Base-by-base conservation (phyloP, 129 eudicot genomes). In the Tagetes patula region DNA sequence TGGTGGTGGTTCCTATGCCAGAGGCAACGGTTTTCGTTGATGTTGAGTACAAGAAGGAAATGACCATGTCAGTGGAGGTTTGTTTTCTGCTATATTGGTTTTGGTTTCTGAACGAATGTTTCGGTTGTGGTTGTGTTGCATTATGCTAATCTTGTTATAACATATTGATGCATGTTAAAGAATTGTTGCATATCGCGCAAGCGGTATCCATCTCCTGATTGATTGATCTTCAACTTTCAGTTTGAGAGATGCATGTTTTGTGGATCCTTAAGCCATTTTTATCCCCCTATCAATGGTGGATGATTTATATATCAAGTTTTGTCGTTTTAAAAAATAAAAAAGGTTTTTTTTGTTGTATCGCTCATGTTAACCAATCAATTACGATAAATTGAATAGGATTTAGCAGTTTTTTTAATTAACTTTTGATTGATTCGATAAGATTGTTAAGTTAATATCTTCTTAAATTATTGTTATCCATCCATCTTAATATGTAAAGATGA, bases 11-110 rank as follows among this genome's bases (percentile, higher is more conserved):
- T 49, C 77, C n/a, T 78, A 70, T 52, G 76, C 60, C 3, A 71
- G 84, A 75, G 84, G 87, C 84, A 89, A 85, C 47, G 96, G 91
- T 67, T 79, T 67, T 67, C 88, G 89, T 63, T 74, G 42, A 20
- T 20, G 27, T 20, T 20, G 27, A 20, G 27, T 20, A 20, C 27
- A 20, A 20, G 27, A 20, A 20, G 27, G 27, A 14, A 31, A 7
- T 5, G 49, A 8, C 38, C 48, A 38, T 11, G 55, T 55, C 33
- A 59, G 39, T 54, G 69, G 75, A 67, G 80, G 74, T 67, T 76
- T 54, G 41, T 32, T 42, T 58, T 58, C 10, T 42, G 12, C 62
- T 46, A 46, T 69, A 30, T 34, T 70, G 61, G 76, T 77, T 31
- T 40, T 80, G 70, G 76, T 80, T 67, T 47, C 34, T 39, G 10